Conservation (phyloP, 371 early-diverging fungal species). For the Saksenaea oblongispora region DNA sequence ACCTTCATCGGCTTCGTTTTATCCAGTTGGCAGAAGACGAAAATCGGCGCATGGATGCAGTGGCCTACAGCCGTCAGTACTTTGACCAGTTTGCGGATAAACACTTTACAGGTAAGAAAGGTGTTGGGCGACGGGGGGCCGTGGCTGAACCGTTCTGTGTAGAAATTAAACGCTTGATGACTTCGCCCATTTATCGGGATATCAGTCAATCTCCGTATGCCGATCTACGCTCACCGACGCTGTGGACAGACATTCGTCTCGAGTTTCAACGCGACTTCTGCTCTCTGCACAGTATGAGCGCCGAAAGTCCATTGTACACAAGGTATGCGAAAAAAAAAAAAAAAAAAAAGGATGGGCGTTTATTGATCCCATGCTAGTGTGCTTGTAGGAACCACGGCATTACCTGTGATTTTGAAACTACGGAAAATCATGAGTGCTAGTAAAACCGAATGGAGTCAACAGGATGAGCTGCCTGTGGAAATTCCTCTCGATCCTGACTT, state of each 20-base stretch:
- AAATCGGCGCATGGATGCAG: conserved; percentile 55
- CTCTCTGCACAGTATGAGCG: conserved; percentile 74
- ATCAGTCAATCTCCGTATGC: conserved; percentile 63
- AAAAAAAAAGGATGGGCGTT: not conserved
- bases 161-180: conserved; percentile 81
- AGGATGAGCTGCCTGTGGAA: conserved; percentile 90
- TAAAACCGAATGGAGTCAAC: conserved; percentile 87
- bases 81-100: conserved; percentile 67
- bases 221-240: conserved; percentile 55
- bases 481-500: conserved; percentile 80
- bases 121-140: no score
- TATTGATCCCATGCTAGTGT: no score
- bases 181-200: conserved; percentile 15
- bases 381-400: conserved; percentile 84
- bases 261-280: conserved; percentile 90
- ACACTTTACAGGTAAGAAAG: conserved; percentile 75
- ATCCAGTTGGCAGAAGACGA: conserved; percentile 62
- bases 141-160: not conserved
- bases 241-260: conserved; percentile 69
- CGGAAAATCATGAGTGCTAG: conserved; percentile 82
- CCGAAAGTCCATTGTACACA: conserved; percentile 77
- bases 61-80: conserved; percentile 72
- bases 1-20: conserved; percentile 77
- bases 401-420: conserved; percentile 91
- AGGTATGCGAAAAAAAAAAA: conserved; percentile 46